Base-by-base conservation (phyloP, 768 basidiomycete genomes). In the Pulveroboletus frians region DNA sequence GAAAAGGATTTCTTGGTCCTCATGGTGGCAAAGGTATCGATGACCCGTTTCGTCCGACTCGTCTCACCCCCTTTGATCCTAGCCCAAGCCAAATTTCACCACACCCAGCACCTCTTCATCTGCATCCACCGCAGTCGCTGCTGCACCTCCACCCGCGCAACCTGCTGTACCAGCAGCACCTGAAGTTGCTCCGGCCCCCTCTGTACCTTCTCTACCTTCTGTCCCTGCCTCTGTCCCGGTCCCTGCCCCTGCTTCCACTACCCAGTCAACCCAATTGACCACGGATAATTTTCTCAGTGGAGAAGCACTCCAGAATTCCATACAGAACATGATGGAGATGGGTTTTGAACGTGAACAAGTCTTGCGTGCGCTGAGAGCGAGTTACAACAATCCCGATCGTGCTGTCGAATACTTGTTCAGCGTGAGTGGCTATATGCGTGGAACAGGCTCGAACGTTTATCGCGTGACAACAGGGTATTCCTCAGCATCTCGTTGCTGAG, bases 1-100 rank as follows among this genome's bases (percentile, higher is more conserved):
- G 95, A 98, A 71, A 98, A 96, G 74, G 95, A 96, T 68, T 99
- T 99, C 73, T 73, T 98, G 52, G 96, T 99, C n/a, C 81, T 99
- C 37, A 99, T 98, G 95, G 90, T 97, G 30, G 81, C 92, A 43
- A 98, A 96, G 83, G 94, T 94, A 54, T 48, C 39, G 31, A 38
- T 43, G 73, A 38, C 34, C 30, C 17, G n/a, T 46, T 46, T 27
- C 20, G 31, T 36, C 9, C 35, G 13, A 44, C 10, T 32, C 20
- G 13, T 30, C 47, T 57, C 21, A 58, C 39, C 47, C 30, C 27
- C 13, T 46, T 46, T 27, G 41, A 43, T 30, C 46, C 35, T 43
- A 85, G 84, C 83, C 80, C 34, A 85, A 83, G 58, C 70, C 80
- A 8, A 68, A 64, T 2, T 67, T 70, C 10, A 51, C 71, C 18